A percentile compares a stretch with the other conserved stretches of the same genome.
Conservation (phyloP, 2,329 filamentous ascomycete genomes). For the Trichoderma harzianum region DNA sequence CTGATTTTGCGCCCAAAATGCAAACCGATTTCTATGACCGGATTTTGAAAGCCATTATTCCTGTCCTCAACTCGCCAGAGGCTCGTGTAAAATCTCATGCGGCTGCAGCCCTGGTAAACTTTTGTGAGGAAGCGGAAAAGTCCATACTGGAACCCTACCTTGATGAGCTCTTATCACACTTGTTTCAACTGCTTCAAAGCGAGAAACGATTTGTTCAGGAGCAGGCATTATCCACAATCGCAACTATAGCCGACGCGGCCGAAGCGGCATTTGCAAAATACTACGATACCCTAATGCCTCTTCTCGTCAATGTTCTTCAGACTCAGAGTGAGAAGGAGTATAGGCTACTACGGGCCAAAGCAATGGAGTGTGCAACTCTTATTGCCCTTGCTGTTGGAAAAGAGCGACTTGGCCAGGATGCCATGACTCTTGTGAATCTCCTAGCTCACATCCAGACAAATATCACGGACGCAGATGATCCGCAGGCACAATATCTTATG, state of each 20-base stretch:
- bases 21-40: slow-evolving; percentile 89
- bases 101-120: slow-evolving; percentile 96
- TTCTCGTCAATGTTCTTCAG: slow-evolving; percentile 84
- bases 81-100: slow-evolving; percentile 95
- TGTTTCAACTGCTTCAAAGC: slow-evolving; percentile 85
- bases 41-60: slow-evolving; percentile 87
- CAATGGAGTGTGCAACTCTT: slow-evolving; percentile 97
- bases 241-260: slow-evolving; percentile 96
- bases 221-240: slow-evolving; percentile 95
- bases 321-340: slow-evolving; percentile 93
- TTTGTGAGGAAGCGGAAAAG: slow-evolving; percentile 97
- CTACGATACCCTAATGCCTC: slow-evolving; percentile 92
- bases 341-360: slow-evolving; percentile 86
- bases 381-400: slow-evolving; percentile 95
- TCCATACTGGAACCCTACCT: slow-evolving; percentile 87
- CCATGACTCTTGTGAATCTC: slow-evolving; percentile 80
- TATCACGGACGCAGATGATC: slow-evolving; percentile 88
- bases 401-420: slow-evolving; percentile 84
- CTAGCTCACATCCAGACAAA: slow-evolving; percentile 81
- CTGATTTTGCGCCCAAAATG: slow-evolving; percentile 97
- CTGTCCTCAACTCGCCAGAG: slow-evolving; percentile 84
- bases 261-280: slow-evolving; percentile 93
- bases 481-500: slow-evolving; percentile 93
- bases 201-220: slow-evolving; percentile 96
- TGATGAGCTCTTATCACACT: slow-evolving; percentile 76